A percentile compares a stretch with the other conserved stretches of the same genome.
phyloP scores from a whole-genome alignment of 805 yeast species.

The Metschnikowia koreensis region DNA sequence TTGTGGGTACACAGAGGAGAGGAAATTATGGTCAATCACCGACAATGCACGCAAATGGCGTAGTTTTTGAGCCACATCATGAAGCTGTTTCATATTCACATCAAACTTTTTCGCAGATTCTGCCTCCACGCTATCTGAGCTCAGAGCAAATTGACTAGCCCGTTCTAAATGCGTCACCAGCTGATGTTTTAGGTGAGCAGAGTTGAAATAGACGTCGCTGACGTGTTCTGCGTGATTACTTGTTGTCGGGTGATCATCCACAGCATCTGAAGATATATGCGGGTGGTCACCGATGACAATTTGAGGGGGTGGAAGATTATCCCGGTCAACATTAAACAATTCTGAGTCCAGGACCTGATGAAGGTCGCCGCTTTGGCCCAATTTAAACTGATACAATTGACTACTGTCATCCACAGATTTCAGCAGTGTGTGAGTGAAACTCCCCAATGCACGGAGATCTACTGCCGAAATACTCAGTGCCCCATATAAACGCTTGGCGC shows the following conservation, averaged over 20 bases:
- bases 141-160: background rate
- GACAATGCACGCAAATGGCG: constrained; percentile 2
- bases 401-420: constrained; percentile 5
- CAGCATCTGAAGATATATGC: background rate
- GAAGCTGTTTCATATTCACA: no score
- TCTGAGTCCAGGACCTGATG: background rate
- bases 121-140: constrained; percentile 3
- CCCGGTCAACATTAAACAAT: background rate
- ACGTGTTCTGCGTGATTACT: constrained; percentile 9
- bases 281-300: constrained; percentile 4
- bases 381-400: constrained; percentile 3
- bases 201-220: constrained; percentile 7
- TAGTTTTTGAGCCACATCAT: background rate
- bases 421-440: constrained; percentile 5
- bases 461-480: constrained; percentile 6
- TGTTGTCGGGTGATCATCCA: no score
- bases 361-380: constrained; percentile 1
- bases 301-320: constrained; percentile 4
- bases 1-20: constrained; percentile 11
- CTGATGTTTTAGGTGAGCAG: constrained; percentile 2
- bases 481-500: constrained; percentile 14
- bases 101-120: background rate
- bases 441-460: background rate
- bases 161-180: constrained; percentile 6
- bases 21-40: constrained; percentile 7